Conservation (phyloP, 73 alveolate genomes). For the Paramecium sonneborni region DNA sequence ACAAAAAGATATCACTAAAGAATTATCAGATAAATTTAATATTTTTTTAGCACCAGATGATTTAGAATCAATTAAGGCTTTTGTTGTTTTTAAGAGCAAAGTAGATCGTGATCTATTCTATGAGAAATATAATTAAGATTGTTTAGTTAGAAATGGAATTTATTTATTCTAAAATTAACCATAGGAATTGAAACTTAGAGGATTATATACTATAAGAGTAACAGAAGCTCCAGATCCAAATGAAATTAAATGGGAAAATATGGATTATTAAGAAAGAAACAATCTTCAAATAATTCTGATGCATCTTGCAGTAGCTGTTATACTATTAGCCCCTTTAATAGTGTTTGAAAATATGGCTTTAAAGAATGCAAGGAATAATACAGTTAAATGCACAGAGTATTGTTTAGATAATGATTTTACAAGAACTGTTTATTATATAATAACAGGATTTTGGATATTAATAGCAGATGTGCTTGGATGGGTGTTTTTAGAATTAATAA, state of each 20-base stretch:
- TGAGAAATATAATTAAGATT: slow-evolving; percentile 36
- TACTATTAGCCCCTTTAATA: neutral
- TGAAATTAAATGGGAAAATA: slow-evolving; percentile 52
- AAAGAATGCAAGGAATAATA: neutral
- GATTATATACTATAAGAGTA: neutral
- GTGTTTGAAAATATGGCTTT: neutral
- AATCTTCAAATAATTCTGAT: neutral
- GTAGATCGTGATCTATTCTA: slow-evolving; percentile 27
- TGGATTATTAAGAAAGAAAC: slow-evolving; percentile 15
- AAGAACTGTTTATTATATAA: neutral
- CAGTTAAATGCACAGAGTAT: neutral
- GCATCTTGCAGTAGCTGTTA: neutral
- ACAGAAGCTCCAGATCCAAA: slow-evolving; percentile 50
- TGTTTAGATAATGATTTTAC: neutral
- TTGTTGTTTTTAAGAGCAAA: slow-evolving; percentile 13
- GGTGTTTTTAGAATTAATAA: neutral
- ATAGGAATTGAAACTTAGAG: neutral
- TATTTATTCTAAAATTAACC: neutral
- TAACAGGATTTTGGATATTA: slow-evolving; percentile 5
- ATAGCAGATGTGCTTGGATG: neutral
- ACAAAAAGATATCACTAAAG: neutral
- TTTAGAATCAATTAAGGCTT: slow-evolving; percentile 38
- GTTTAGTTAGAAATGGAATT: neutral
- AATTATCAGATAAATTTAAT: slow-evolving; percentile 4
- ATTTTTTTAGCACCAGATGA: slow-evolving; percentile 53